A percentile compares a stretch with the other conserved stretches of the same genome.
Conservation (phyloP, 164 flowering plant genomes). For the Tinospora cordifolia region DNA sequence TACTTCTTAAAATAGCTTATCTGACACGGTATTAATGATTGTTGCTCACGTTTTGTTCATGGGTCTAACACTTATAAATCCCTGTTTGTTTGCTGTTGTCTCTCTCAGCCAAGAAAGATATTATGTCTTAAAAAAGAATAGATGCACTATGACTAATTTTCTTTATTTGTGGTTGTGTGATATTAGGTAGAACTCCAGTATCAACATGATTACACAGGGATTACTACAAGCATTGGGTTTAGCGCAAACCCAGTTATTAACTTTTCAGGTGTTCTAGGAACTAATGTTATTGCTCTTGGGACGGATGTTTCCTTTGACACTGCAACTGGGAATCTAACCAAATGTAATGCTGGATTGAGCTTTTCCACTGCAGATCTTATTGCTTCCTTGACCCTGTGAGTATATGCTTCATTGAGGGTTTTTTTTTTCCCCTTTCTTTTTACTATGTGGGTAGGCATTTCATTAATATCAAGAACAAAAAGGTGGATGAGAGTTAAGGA, state of each 20-base stretch:
- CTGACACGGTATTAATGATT: no score
- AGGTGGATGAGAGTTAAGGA: no score
- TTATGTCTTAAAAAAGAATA: not conserved
- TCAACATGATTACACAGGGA: slow-evolving; percentile 64
- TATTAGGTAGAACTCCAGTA: slow-evolving; percentile 63
- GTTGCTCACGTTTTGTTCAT: no score
- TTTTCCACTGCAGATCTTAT: slow-evolving; percentile 49
- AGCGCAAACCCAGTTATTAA: slow-evolving; percentile 63
- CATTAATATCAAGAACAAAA: no score
- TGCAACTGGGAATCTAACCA: slow-evolving; percentile 49
- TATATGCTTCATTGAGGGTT: not conserved
- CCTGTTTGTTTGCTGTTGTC: no score
- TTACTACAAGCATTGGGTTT: slow-evolving; percentile 65
- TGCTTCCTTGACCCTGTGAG: slow-evolving; percentile 64
- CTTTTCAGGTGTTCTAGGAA: slow-evolving; percentile 68
- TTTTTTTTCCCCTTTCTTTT: not conserved
- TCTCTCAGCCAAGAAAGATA: no score
- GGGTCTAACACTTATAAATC: no score
- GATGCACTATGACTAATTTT: not conserved
- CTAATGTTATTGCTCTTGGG: slow-evolving; percentile 34
- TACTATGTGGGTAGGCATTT: not conserved
- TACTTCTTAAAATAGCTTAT: no score
- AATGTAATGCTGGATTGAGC: slow-evolving; percentile 54
- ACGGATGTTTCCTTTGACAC: slow-evolving; percentile 66
- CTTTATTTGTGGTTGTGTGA: not conserved